Evolutionary conservation across 139 green algal genomes (phyloP).

Genomic region (Chlamydomonas sp.): DNA sequence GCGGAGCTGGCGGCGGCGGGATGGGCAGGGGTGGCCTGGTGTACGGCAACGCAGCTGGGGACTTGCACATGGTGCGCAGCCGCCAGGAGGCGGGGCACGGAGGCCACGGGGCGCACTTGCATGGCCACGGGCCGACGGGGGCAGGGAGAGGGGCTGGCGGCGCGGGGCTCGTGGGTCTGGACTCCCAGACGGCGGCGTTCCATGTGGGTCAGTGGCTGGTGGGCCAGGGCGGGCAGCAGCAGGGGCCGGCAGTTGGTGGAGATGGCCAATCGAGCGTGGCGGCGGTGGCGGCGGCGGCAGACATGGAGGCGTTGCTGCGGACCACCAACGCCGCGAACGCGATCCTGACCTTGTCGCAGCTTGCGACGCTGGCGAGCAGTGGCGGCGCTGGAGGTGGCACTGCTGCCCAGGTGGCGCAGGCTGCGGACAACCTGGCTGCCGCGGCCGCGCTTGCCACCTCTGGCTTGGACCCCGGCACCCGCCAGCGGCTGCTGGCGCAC

Average conservation of each 20-base stretch:
- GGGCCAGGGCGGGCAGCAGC: neutral
- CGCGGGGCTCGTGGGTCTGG: neutral
- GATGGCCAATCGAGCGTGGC: neutral
- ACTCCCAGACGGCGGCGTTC: too few relatives aligned
- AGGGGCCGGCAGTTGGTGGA: neutral
- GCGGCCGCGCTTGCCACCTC: neutral
- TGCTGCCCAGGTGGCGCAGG: neutral
- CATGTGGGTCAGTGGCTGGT: too few relatives aligned
- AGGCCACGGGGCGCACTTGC: neutral
- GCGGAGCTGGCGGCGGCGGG: neutral
- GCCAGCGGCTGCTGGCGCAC: neutral
- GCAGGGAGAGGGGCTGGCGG: neutral
- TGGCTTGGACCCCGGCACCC: neutral
- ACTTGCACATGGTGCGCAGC: constrained; percentile 7
- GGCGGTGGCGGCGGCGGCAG: neutral
- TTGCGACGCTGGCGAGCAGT: neutral
- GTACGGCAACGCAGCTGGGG: constrained; percentile 1
- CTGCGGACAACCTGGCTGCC: neutral
- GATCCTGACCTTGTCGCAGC: neutral
- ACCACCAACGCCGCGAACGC: constrained; percentile 2
- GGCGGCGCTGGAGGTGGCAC: neutral
- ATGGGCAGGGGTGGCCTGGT: neutral
- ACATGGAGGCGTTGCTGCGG: neutral
- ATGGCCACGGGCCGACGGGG: neutral
- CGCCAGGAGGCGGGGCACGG: neutral